Conservation (phyloP, 352 stramenopile species). For the Sclerospora graminicola region DNA sequence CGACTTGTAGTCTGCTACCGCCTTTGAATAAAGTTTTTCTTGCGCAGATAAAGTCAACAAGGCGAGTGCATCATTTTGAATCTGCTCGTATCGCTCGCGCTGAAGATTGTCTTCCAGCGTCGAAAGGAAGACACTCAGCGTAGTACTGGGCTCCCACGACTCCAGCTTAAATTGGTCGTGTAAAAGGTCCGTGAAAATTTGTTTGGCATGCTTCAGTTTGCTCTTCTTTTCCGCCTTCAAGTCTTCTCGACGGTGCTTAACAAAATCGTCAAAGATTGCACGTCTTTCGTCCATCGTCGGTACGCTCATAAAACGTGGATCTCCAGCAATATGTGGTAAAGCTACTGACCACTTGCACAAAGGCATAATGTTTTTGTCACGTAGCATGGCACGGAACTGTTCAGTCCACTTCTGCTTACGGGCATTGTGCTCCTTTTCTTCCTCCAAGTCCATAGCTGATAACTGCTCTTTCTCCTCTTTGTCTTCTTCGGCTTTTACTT, state of each 20-base stretch:
- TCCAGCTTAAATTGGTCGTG: slow-evolving; percentile 33
- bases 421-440: slow-evolving; percentile 16
- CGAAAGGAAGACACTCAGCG: slow-evolving; percentile 41
- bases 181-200: slow-evolving; percentile 34
- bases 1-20: slow-evolving; percentile 26
- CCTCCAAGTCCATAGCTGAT: slow-evolving; percentile 27
- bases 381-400: slow-evolving; percentile 58
- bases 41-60: slow-evolving; percentile 32
- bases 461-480: slow-evolving; percentile 18
- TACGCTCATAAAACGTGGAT: slow-evolving; percentile 61
- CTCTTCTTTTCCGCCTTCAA: slow-evolving; percentile 68
- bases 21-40: slow-evolving; percentile 46
- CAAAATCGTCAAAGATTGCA: slow-evolving; percentile 73
- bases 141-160: slow-evolving; percentile 35
- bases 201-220: slow-evolving; percentile 56
- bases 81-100: slow-evolving; percentile 17
- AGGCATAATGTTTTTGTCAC: slow-evolving; percentile 80
- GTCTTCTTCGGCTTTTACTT: slow-evolving; percentile 5
- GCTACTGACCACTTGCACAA: slow-evolving; percentile 76
- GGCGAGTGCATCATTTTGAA: slow-evolving; percentile 29
- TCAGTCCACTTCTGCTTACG: slow-evolving; percentile 41
- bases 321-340: slow-evolving; percentile 57
- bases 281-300: slow-evolving; percentile 71
- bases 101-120: slow-evolving; percentile 34
- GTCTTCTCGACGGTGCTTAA: slow-evolving; percentile 61